Evolutionary conservation across 768 basidiomycete species (phyloP), one percentile per base, ranked within the genome.

Genomic region (Hemileccinum rubropunctum): DNA sequence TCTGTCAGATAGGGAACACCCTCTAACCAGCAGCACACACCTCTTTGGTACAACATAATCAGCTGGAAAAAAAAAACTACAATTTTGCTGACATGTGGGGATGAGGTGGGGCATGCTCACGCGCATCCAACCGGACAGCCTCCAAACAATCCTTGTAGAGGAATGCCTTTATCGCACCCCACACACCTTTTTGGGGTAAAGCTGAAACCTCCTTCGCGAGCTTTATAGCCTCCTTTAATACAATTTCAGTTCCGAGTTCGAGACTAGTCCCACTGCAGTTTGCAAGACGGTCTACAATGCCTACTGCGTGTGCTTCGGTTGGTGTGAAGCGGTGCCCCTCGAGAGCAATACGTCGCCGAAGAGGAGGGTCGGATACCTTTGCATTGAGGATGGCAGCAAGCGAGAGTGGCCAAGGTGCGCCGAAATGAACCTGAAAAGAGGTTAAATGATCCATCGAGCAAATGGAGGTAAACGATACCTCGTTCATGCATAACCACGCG

Each of bases 401-500:
- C 0, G 85, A 85, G 41, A 79, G 72, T 0, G 93, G 92, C 76
- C 88, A 84, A 0, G 81, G 73, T 9, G 91, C 90, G 44, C 90
- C 91, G 58, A 95, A 93, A 62, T 86, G 83, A 37, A 93, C 71
- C 86, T 89, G 47, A 10, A 30, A 30, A 18, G 17, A 51, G 7
- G 47, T 28, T 45, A 23, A 35, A n/a, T 12, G 18, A 41, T 23
- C 15, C 17, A 14, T 17, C 28, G 15, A 42, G 26, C 8, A n/a
- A 47, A 3, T 30, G 21, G 37, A n/a, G 8, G 17, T 3, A 7
- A 34, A 39, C 2, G 3, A 27, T 51, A 89, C 87, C 73, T 95
- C 94, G 62, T 95, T 98, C 93, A 97, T 95, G 64, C 85, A 90
- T 45, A 90, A 69, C 87, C 91, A 94, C 1, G 87, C 85, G 60